phyloP scores from a whole-genome alignment of 345 rosid genomes.

The Microcos paniculata region DNA sequence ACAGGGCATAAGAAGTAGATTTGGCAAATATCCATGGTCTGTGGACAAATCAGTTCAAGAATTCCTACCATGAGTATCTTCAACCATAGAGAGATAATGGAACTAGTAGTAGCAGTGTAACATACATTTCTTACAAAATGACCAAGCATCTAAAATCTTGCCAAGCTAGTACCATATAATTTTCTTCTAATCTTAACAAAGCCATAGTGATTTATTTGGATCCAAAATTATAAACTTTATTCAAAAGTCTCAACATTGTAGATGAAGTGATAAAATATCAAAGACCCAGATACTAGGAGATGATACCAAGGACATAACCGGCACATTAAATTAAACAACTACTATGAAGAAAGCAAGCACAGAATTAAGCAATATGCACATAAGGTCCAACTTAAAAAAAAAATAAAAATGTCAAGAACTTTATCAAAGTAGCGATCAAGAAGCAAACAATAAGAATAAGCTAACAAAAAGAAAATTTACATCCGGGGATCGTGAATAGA shows the following conservation, averaged over 20 bases:
- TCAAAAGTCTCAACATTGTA: background rate
- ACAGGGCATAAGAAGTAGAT: background rate
- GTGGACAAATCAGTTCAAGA: background rate
- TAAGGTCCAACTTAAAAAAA: background rate
- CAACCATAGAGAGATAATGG: background rate
- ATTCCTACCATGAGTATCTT: background rate
- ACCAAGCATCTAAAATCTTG: background rate
- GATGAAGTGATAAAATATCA: background rate
- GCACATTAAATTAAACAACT: background rate
- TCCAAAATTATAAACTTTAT: background rate
- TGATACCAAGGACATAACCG: background rate
- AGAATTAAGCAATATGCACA: conserved; percentile 4
- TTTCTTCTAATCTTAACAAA: background rate
- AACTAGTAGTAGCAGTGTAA: background rate
- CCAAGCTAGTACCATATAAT: background rate
- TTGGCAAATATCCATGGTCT: background rate
- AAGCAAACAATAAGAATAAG: background rate
- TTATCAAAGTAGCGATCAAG: background rate
- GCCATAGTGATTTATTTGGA: background rate
- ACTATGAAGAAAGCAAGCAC: background rate
- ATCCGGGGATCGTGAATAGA: conserved; percentile 22
- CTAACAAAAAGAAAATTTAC: background rate
- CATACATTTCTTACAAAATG: background rate
- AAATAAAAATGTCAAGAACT: background rate
- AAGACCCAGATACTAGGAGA: background rate